These are phyloP conservation scores for Magnolia officinalis DNA, from an alignment of 164 flowering plant genomes.

Conservation along the genomic window DNA sequence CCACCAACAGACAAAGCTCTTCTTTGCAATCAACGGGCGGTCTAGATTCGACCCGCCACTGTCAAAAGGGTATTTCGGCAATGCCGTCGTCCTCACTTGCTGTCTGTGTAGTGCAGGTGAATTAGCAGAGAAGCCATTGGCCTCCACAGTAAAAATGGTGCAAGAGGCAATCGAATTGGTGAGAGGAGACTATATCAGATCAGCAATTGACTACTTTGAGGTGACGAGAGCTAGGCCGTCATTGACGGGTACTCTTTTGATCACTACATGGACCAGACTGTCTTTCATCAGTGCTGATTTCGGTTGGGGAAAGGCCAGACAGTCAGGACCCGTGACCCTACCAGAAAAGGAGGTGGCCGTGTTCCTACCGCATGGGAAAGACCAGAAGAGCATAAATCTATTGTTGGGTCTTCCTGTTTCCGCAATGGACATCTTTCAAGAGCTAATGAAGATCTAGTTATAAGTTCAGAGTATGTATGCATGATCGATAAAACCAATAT, in stretches of 20 bases:
- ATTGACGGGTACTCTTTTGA: slow-evolving; percentile 15
- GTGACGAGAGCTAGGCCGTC: slow-evolving; percentile 16
- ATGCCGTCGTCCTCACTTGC: slow-evolving; percentile 7
- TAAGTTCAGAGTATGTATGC: too few species aligned
- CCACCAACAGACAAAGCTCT: slow-evolving; percentile 20
- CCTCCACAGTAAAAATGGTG: slow-evolving; percentile 14
- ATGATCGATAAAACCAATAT: too few species aligned
- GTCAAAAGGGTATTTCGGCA: slow-evolving; percentile 29
- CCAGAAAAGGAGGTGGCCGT: slow-evolving; percentile 17
- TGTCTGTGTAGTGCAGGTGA: slow-evolving; percentile 20
- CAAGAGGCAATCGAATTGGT: slow-evolving; percentile 17
- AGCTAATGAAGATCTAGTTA: not conserved
- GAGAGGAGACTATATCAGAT: slow-evolving; percentile 22
- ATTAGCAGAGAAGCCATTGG: slow-evolving; percentile 17
- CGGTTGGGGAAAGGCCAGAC: slow-evolving; percentile 28
- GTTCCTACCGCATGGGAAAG: slow-evolving; percentile 17
- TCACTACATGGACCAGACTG: slow-evolving; percentile 28
- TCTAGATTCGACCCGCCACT: slow-evolving; percentile 19
- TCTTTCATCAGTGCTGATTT: slow-evolving; percentile 18
- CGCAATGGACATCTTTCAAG: slow-evolving; percentile 15
- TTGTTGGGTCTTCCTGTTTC: slow-evolving; percentile 19
- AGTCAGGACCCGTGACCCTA: slow-evolving; percentile 9
- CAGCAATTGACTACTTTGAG: slow-evolving; percentile 21
- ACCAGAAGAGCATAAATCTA: slow-evolving; percentile 7
- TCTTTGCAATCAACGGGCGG: slow-evolving; percentile 19